Percentiles rank a stretch among this genome's conserved stretches.
Conservation (phyloP, 495 filamentous ascomycete species). For the Penicillium cosmopolitanum region DNA sequence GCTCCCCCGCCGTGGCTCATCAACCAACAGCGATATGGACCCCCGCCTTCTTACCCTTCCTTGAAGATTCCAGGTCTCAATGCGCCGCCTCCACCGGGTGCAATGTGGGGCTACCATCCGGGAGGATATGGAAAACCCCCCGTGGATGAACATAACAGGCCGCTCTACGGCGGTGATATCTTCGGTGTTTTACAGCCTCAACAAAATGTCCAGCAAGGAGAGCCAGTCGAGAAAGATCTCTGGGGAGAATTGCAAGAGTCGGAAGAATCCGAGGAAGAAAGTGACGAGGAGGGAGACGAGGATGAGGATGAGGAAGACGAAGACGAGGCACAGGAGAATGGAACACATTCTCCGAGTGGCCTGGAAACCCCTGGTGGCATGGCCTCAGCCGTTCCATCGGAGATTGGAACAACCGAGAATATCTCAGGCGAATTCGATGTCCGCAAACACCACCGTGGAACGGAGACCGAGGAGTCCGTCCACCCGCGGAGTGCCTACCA, state of each 20-base stretch:
- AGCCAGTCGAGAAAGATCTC: constrained; percentile 83
- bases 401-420: constrained; percentile 71
- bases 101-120: constrained; percentile 91
- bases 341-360: constrained; percentile 73
- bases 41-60: constrained; percentile 89
- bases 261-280: constrained; percentile 80
- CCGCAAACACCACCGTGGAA: constrained; percentile 83
- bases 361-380: constrained; percentile 82
- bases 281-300: constrained; percentile 69
- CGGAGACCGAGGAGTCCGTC: constrained; percentile 81
- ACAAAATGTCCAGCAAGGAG: constrained; percentile 63
- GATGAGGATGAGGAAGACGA: constrained; percentile 77
- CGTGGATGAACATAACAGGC: constrained; percentile 86
- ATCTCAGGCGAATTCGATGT: constrained; percentile 89
- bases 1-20: constrained; percentile 97
- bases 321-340: constrained; percentile 65
- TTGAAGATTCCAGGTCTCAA: constrained; percentile 94
- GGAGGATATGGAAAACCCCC: constrained; percentile 97
- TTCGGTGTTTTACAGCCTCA: constrained; percentile 79
- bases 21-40: constrained; percentile 91
- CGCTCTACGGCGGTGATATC: constrained; percentile 90
- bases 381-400: constrained; percentile 76
- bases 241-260: constrained; percentile 94
- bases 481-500: constrained; percentile 80
- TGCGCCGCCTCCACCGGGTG: constrained; percentile 93